Base-by-base conservation (phyloP, 1,139 yeast species). In the Candida frijolesensis region DNA sequence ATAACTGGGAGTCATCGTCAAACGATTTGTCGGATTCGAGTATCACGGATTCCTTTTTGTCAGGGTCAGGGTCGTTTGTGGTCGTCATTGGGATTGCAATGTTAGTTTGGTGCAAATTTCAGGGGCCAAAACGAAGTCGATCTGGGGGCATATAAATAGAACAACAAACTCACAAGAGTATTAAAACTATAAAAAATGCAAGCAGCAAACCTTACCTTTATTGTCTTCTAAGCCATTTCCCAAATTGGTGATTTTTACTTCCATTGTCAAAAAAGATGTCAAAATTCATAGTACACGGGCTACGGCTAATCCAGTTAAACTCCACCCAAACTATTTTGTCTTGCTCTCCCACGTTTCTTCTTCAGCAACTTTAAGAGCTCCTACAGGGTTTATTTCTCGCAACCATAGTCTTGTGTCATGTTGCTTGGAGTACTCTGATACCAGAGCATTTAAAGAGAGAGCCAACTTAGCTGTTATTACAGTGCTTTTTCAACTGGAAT, bases 1-100 rank as follows among this genome's bases (percentile, higher is more conserved):
- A 48, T 41, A 66, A 53, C 47, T 64, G 68, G 18, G 39, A 45
- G n/a, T 39, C 47, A 29, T 42, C 48, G 1, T 29, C 33, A 14
- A 29, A 16, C 11, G 37, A 27, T 12, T 45, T 33, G 18, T 42
- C 49, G 14, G 29, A 49, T 25, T 44, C 33, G 8, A 42, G 39
- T 16, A 48, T 35, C 19, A 38, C 39, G 15, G 44, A 33, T n/a
- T 14, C 44, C 27, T 43, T 43, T 41, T 51, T 47, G 30, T 51
- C 51, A 15, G 37, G 22, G 30, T 51, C 51, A 15, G 37, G 22
- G 44, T 51, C 52, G n/a, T 7, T 7, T 4, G 30, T n/a, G 4
- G 29, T 19, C 12, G 30, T 19, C 42, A 38, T 25, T 38, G 14
- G 3, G n/a, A 10, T 33, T 33, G 35, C 8, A 6, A 12, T 34